phyloP scores from a whole-genome alignment of 106 monocot genomes.

The Triglochin maritima region DNA sequence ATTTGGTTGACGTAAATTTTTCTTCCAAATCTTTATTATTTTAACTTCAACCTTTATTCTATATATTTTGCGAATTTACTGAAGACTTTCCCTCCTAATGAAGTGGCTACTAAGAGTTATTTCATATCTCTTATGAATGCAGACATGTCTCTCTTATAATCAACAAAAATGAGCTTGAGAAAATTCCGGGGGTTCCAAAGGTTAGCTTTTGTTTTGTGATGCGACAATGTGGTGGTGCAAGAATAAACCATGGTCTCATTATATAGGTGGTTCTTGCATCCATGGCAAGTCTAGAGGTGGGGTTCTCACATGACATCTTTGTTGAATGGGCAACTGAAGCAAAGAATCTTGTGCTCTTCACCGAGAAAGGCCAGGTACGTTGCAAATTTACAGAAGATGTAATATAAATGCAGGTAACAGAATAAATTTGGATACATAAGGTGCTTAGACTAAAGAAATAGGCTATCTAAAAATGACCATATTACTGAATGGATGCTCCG shows the following conservation, averaged over 20 bases:
- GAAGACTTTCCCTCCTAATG: too few species aligned
- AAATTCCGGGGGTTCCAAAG: conserved; percentile 70
- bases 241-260: neutral
- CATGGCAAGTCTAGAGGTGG: conserved; percentile 93
- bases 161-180: conserved; percentile 80
- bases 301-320: conserved; percentile 98
- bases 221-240: too few species aligned
- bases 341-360: conserved; percentile 84
- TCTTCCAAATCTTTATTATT: neutral
- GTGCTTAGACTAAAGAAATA: too few species aligned
- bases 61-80: neutral
- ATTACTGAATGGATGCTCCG: neutral
- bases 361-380: conserved; percentile 90
- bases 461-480: too few species aligned
- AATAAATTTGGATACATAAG: too few species aligned
- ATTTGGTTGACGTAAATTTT: too few species aligned
- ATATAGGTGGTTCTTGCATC: conserved; percentile 91
- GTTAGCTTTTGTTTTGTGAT: conserved; percentile 25
- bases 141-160: conserved; percentile 82
- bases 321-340: conserved; percentile 84
- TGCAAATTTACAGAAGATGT: neutral
- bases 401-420: neutral
- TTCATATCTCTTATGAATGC: conserved; percentile 19
- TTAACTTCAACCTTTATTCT: neutral
- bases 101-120: too few species aligned